A percentile compares a stretch with the other conserved stretches of the same genome.
Conservation (phyloP, 106 monocot genomes). For the Dendrobium huoshanense region DNA sequence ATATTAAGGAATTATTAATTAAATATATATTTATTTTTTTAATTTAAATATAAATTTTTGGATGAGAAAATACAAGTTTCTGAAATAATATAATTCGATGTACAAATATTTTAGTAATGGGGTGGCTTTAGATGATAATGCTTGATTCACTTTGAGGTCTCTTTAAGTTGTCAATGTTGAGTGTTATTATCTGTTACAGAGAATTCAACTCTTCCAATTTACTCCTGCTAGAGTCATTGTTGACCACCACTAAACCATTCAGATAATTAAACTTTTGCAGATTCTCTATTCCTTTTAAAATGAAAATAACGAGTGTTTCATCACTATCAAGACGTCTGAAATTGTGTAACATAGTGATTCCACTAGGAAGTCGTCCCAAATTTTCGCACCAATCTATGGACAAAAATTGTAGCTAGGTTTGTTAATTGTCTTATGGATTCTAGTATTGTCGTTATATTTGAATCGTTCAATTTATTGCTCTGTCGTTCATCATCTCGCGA, state of each 20-base stretch:
- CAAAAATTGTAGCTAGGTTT: slow-evolving; percentile 27
- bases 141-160: neutral
- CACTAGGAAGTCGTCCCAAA: slow-evolving; percentile 12
- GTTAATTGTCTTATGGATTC: slow-evolving; percentile 22
- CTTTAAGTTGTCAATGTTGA: slow-evolving; percentile 20
- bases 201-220: slow-evolving; percentile 21
- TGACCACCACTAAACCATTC: slow-evolving; percentile 13
- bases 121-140: too few species aligned
- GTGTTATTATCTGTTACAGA: slow-evolving; percentile 5
- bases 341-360: slow-evolving; percentile 8
- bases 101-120: too few species aligned
- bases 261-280: slow-evolving; percentile 21
- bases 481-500: too few species aligned
- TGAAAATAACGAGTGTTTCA: slow-evolving; percentile 3
- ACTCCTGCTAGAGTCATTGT: neutral
- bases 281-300: slow-evolving; percentile 24
- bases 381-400: slow-evolving; percentile 1
- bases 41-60: too few species aligned
- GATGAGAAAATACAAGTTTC: too few species aligned
- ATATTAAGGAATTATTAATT: too few species aligned
- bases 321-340: slow-evolving; percentile 14
- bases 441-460: slow-evolving; percentile 14
- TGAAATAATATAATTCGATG: too few species aligned
- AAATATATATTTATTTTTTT: too few species aligned
- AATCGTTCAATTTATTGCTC: slow-evolving; percentile 4